Evolutionary conservation across 139 green algal species (phyloP), one percentile per base, ranked within the genome.

Genomic region (Coelastrella sp.): DNA sequence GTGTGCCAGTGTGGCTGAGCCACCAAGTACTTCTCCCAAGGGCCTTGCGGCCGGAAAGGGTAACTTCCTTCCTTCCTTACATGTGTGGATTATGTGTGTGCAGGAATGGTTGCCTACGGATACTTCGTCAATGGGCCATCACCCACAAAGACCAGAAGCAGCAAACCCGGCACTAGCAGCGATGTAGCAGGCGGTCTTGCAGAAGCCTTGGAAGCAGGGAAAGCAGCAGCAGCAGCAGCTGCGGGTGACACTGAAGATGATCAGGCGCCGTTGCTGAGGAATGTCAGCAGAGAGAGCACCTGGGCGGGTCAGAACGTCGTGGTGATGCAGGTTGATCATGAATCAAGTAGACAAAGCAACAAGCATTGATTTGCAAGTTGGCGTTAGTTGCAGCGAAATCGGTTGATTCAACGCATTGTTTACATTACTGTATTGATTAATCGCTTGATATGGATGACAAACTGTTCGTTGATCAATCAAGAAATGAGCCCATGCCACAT

Each of bases 71-170:
- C n/a, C n/a, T n/a, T n/a, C n/a, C n/a, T 1, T 49, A 49, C 35
- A 49, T 49, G 17, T 10, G 24, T 24, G 8, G 68, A 8, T 10
- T 8, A 76, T 76, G 68, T 17, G 15, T 76, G 68, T 76, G 25
- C 90, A 20, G 97, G 97, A 78, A 99, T 99, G 95, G 89, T 96
- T 12, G 87, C 87, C 56, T 98, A 98, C 89, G 96, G 95, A 35
- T 93, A 93, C 35, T 92, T 93, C 84, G 92, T 87, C 59, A 79
- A 61, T 19, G 15, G 6, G 8, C 35, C 60, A 14, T 63, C 63
- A 66, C 60, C 27, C 8, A 11, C 63, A 87, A 35, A 25, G 78
- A 15, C 25, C 27, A 86, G 65, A 27, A 58, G 12, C 10, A 86
- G 81, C 59, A 86, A 86, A 17, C 59, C 81, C n/a, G 81, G 81